These are phyloP conservation scores for Spergularia marina DNA, from an alignment of 148 eudicot species.

Conservation along the genomic window DNA sequence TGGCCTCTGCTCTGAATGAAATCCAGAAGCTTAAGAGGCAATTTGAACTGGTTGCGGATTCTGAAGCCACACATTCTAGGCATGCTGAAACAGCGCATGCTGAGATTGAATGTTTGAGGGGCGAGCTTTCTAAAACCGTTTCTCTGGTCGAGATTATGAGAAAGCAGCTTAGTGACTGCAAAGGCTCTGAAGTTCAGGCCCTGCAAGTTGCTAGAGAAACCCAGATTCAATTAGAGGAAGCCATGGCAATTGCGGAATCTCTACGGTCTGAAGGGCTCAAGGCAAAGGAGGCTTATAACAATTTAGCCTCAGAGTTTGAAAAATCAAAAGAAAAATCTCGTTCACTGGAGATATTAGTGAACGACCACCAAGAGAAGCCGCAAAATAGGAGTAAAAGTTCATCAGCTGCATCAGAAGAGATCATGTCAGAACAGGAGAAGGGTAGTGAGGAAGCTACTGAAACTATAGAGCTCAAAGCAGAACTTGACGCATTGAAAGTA, in stretches of 20 bases:
- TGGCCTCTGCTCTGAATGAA: constrained; percentile 65
- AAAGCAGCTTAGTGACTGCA: constrained; percentile 51
- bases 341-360: constrained; percentile 48
- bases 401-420: constrained; percentile 10
- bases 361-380: constrained; percentile 41
- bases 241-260: constrained; percentile 47
- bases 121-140: constrained; percentile 55
- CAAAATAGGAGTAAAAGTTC: constrained; percentile 15
- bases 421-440: constrained; percentile 5
- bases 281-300: constrained; percentile 48
- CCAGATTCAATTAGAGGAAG: constrained; percentile 52
- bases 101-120: constrained; percentile 54
- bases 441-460: constrained; percentile 28
- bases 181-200: constrained; percentile 57
- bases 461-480: constrained; percentile 35
- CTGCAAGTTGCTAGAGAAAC: constrained; percentile 46
- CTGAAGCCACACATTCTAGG: constrained; percentile 53
- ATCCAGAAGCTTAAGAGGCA: constrained; percentile 69
- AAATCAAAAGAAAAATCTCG: constrained; percentile 49
- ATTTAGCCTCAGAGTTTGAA: constrained; percentile 49
- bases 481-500: constrained; percentile 48
- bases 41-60: constrained; percentile 51
- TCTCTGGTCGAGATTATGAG: constrained; percentile 53
- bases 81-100: constrained; percentile 54
- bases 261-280: constrained; percentile 43